Conservation (phyloP, 306 rosid genomes). For the Phaseolus lunatus region DNA sequence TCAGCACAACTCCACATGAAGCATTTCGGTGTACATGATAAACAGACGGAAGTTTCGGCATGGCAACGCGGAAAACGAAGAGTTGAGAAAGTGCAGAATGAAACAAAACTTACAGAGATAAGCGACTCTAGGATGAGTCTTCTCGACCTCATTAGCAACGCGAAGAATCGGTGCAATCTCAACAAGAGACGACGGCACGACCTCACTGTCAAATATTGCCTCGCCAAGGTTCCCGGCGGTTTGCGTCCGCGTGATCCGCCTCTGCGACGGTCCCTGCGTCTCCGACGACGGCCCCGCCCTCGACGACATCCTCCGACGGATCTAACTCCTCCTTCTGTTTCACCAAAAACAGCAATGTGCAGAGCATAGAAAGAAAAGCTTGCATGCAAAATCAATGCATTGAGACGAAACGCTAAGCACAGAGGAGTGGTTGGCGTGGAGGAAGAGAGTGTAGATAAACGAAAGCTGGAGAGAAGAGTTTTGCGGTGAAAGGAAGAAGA, state of each 20-base stretch:
- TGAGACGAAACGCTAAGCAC: neutral
- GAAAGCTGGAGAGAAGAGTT: neutral
- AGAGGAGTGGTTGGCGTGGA: neutral
- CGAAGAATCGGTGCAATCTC: slow-evolving; percentile 98
- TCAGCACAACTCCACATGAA: neutral
- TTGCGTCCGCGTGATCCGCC: slow-evolving; percentile 89
- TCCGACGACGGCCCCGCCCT: slow-evolving; percentile 69
- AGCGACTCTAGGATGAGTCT: slow-evolving; percentile 93
- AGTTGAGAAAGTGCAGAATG: neutral
- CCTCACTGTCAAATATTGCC: slow-evolving; percentile 83
- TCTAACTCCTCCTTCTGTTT: slow-evolving; percentile 19
- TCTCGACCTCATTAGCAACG: slow-evolving; percentile 95
- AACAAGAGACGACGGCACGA: slow-evolving; percentile 91
- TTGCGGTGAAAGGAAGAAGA: slow-evolving; percentile 14
- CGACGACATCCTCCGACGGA: slow-evolving; percentile 58
- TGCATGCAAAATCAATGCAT: slow-evolving; percentile 19
- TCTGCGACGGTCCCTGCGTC: slow-evolving; percentile 64
- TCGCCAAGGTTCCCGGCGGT: slow-evolving; percentile 95
- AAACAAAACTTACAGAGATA: slow-evolving; percentile 80
- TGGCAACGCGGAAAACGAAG: neutral
- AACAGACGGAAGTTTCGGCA: neutral
- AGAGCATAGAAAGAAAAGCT: neutral
- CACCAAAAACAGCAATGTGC: slow-evolving; percentile 3
- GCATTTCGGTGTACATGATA: neutral
- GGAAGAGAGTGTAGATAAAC: slow-evolving; percentile 22